phyloP scores from a whole-genome alignment of 2,329 filamentous ascomycete species.

The Paecilomyces fulvus region DNA sequence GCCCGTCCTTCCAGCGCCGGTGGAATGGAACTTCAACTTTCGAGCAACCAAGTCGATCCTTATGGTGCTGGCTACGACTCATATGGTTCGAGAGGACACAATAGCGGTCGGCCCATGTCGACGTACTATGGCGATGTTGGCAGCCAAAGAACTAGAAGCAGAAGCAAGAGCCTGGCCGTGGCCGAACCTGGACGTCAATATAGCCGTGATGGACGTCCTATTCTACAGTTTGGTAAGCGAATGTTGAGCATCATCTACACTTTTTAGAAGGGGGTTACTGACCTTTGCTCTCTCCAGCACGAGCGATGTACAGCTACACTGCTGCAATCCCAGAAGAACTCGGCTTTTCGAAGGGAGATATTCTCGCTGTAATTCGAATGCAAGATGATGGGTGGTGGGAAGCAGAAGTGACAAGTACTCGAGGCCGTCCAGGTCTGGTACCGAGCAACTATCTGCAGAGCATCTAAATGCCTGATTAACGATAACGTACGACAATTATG shows the following conservation, averaged over 20 bases:
- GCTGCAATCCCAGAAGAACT: slow-evolving; percentile 94
- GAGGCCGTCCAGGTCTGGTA: slow-evolving; percentile 47
- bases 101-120: slow-evolving; percentile 36
- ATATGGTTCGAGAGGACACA: slow-evolving; percentile 29
- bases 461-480: slow-evolving; percentile 31
- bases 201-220: slow-evolving; percentile 75
- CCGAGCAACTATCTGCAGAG: slow-evolving; percentile 60
- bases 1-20: slow-evolving; percentile 41
- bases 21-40: slow-evolving; percentile 62
- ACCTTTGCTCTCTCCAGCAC: slow-evolving; percentile 50
- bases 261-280: background rate
- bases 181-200: slow-evolving; percentile 60
- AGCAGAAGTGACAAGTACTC: slow-evolving; percentile 67
- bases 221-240: slow-evolving; percentile 85
- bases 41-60: slow-evolving; percentile 44
- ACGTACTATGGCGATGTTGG: slow-evolving; percentile 43
- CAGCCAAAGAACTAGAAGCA: slow-evolving; percentile 45
- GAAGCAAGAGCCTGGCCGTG: slow-evolving; percentile 82
- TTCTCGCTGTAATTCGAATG: slow-evolving; percentile 75
- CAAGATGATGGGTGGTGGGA: slow-evolving; percentile 99
- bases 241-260: background rate
- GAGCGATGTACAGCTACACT: slow-evolving; percentile 87
- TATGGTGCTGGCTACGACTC: slow-evolving; percentile 40
- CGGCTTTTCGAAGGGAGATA: slow-evolving; percentile 84
- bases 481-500: background rate